Evolutionary conservation across 345 rosid species (phyloP).

Genomic region (Brassica rapa): DNA sequence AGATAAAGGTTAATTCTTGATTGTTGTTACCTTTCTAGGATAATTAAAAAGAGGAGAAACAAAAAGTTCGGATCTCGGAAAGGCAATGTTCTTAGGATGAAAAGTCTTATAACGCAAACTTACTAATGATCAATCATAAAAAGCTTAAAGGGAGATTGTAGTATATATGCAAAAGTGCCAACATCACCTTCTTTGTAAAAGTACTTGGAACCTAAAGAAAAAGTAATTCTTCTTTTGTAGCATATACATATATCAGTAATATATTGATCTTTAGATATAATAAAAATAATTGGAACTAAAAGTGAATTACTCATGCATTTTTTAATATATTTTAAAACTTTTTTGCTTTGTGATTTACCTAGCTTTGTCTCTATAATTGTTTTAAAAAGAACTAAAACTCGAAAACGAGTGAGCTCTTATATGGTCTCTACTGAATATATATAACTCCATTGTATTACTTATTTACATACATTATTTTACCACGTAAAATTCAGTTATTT

Average conservation of each 20-base stretch:
- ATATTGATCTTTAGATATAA: neutral
- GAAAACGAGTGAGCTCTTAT: neutral
- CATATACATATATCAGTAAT: neutral
- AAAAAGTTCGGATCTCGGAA: conserved; percentile 14
- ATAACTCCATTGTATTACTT: neutral
- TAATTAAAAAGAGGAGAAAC: neutral
- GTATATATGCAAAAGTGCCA: conserved; percentile 34
- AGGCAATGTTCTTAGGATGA: conserved; percentile 24
- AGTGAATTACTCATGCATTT: neutral
- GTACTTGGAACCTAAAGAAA: conserved; percentile 7
- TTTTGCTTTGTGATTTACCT: neutral
- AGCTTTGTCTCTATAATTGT: neutral
- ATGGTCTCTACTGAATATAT: neutral
- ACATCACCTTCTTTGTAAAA: conserved; percentile 24
- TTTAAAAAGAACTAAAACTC: neutral
- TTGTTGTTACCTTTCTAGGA: conserved; percentile 18
- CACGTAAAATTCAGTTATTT: neutral
- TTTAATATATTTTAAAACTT: neutral
- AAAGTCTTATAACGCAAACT: conserved; percentile 19
- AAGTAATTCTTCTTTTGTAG: conserved; percentile 14
- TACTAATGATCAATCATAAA: conserved; percentile 25
- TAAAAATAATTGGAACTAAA: neutral
- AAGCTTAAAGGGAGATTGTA: conserved; percentile 22
- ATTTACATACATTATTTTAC: neutral
- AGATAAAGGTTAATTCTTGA: conserved; percentile 14